A percentile compares a stretch with the other conserved stretches of the same genome.
Conservation (phyloP, 352 stramenopile species). For the Stramenopiles sp. region DNA sequence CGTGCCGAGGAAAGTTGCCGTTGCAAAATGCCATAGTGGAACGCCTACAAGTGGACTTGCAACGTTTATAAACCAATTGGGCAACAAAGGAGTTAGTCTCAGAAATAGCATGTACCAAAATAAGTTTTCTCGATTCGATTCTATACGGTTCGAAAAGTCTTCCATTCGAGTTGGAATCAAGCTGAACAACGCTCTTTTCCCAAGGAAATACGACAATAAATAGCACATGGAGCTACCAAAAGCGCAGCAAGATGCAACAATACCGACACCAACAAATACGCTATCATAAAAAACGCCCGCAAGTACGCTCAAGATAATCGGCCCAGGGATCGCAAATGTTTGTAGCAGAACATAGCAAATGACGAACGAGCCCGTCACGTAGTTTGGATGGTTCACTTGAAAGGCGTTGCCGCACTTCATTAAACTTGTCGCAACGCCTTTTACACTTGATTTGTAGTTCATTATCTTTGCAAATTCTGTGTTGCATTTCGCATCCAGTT, state of each 20-base stretch:
- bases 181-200: constrained; percentile 42
- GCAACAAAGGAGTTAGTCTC: constrained; percentile 52
- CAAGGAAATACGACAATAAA: constrained; percentile 53
- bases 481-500: background rate
- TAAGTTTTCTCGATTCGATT: constrained; percentile 50
- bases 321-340: constrained; percentile 58
- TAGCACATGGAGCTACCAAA: constrained; percentile 54
- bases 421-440: constrained; percentile 7
- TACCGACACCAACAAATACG: constrained; percentile 37
- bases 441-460: background rate
- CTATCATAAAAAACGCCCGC: constrained; percentile 62
- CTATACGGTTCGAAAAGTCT: constrained; percentile 48
- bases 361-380: background rate
- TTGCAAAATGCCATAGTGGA: constrained; percentile 54
- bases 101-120: constrained; percentile 71
- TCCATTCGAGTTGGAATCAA: constrained; percentile 45
- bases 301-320: constrained; percentile 58
- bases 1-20: constrained; percentile 46
- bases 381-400: background rate
- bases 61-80: constrained; percentile 71
- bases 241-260: constrained; percentile 56
- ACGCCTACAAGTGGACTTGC: constrained; percentile 53
- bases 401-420: constrained; percentile 2
- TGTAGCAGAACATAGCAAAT: constrained; percentile 53
- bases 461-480: background rate